phyloP scores from a whole-genome alignment of 2,329 filamentous ascomycete species.

The Lecanoromycetidae sp. region DNA sequence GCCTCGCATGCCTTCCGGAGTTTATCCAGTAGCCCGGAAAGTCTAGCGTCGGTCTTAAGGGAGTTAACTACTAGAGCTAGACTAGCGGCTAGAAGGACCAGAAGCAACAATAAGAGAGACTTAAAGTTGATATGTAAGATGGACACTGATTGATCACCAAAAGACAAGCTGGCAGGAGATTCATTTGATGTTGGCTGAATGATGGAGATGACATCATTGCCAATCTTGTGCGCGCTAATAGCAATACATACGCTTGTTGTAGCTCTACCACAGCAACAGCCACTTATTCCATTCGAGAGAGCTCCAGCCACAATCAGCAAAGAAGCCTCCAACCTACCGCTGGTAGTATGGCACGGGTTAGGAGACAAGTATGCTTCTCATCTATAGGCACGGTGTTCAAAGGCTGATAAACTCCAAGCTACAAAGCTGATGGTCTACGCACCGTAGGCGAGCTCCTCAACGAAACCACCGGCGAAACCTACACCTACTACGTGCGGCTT shows the following conservation, averaged over 20 bases:
- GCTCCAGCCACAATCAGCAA: background rate
- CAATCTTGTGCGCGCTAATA: background rate
- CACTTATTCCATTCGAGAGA: background rate
- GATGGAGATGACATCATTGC: background rate
- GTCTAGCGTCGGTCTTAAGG: too few relatives aligned
- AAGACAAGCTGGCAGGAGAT: too few relatives aligned
- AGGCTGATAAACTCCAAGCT: conserved; percentile 38
- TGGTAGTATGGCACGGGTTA: conserved; percentile 91
- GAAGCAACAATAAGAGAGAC: too few relatives aligned
- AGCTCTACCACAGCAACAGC: conserved; percentile 15
- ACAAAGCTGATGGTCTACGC: conserved; percentile 61
- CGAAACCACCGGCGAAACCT: conserved; percentile 64
- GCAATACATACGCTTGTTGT: background rate
- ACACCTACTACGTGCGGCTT: conserved; percentile 68
- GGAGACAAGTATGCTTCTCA: conserved; percentile 30
- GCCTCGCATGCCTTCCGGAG: too few relatives aligned
- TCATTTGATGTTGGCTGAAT: too few relatives aligned
- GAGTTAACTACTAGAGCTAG: too few relatives aligned
- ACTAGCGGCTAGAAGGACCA: too few relatives aligned
- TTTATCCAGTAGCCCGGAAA: too few relatives aligned
- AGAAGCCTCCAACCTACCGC: conserved; percentile 41
- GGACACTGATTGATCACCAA: too few relatives aligned
- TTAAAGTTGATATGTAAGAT: too few relatives aligned
- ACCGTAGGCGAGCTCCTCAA: conserved; percentile 60
- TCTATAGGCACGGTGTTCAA: conserved; percentile 5